Conservation (phyloP, 1,284 basidiomycete genomes). For the Thelephora terrestris region DNA sequence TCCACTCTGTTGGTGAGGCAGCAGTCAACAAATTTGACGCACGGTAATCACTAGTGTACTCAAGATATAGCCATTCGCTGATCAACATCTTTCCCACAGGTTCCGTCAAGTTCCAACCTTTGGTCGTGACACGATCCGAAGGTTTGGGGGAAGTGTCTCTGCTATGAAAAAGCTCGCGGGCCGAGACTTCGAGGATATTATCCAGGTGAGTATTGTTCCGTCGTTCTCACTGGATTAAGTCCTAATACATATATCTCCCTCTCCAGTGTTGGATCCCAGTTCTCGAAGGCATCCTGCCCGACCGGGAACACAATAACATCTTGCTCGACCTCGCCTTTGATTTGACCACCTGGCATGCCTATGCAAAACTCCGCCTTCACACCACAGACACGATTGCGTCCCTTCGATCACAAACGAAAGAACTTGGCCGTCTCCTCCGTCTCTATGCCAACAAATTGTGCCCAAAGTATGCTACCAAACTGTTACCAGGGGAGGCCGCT, state of each 20-base stretch:
- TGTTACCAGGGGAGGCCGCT: no score
- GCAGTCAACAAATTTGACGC: slow-evolving; percentile 10
- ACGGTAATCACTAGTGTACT: slow-evolving; percentile 8
- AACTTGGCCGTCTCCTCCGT: no score
- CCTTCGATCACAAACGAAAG: no score
- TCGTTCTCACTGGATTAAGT: neutral
- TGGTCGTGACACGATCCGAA: no score
- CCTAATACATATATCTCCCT: slow-evolving; percentile 6
- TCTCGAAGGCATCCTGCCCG: slow-evolving; percentile 23
- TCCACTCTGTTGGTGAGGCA: slow-evolving; percentile 8
- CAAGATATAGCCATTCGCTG: no score
- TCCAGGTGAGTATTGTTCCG: slow-evolving; percentile 13
- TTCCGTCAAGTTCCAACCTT: slow-evolving; percentile 14
- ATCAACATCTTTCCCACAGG: slow-evolving; percentile 11
- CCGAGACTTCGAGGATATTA: slow-evolving; percentile 17
- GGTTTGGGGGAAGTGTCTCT: no score
- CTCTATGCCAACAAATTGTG: no score
- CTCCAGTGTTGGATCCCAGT: slow-evolving; percentile 20
- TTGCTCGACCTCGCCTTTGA: slow-evolving; percentile 17
- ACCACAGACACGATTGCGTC: no score
- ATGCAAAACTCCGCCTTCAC: no score
- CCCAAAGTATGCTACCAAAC: no score
- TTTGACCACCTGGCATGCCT: no score
- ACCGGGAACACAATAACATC: slow-evolving; percentile 12
- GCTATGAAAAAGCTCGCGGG: no score